Evolutionary conservation across 177 flowering plant genomes (phyloP).

Genomic region (Vitis hybrid): DNA sequence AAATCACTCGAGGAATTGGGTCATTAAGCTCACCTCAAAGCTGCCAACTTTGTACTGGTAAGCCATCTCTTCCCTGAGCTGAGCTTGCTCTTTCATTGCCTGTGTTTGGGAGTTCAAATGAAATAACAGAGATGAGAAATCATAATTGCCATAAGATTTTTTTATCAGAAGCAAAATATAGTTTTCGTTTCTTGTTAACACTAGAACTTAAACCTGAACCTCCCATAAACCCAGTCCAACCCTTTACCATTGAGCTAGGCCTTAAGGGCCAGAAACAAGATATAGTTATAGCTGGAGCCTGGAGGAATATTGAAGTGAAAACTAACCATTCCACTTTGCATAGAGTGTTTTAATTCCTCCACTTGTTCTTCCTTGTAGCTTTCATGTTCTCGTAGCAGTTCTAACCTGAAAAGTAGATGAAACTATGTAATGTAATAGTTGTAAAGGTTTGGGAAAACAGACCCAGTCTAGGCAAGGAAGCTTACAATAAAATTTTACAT

Average conservation of each 20-base stretch:
- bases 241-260: no score
- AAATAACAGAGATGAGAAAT: not conserved
- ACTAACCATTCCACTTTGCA: constrained; percentile 93
- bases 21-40: constrained; percentile 57
- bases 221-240: no score
- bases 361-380: constrained; percentile 76
- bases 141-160: not conserved
- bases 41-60: constrained; percentile 89
- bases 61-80: constrained; percentile 86
- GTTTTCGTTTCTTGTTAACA: no score
- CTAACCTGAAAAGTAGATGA: constrained; percentile 53
- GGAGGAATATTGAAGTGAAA: not conserved
- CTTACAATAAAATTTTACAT: not conserved
- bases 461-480: not conserved
- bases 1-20: not conserved
- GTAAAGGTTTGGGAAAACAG: not conserved
- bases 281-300: no score
- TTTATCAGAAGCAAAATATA: no score
- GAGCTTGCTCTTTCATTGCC: constrained; percentile 97
- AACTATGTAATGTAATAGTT: not conserved
- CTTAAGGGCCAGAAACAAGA: no score
- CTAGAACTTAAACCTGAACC: no score
- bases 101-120: constrained; percentile 59
- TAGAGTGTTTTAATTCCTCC: constrained; percentile 61
- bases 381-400: constrained; percentile 72